These are phyloP conservation scores for Pseudozyma thailandica DNA, from an alignment of 1,284 basidiomycete species.

Conservation along the genomic window DNA sequence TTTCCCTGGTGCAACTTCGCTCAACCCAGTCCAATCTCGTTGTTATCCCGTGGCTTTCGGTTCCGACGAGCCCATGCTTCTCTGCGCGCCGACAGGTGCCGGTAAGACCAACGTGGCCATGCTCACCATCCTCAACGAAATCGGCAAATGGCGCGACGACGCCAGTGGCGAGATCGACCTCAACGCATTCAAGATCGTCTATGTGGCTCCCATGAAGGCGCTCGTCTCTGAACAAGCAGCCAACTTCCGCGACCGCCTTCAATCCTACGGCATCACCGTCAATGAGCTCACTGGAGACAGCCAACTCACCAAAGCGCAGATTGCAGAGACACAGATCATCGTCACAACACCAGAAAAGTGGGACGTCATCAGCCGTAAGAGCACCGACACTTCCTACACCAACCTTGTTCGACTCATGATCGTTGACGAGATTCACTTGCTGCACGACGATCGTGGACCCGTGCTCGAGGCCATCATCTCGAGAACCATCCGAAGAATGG, in stretches of 20 bases:
- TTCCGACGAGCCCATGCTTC: slow-evolving; percentile 86
- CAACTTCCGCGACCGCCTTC: slow-evolving; percentile 76
- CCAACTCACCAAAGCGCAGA: slow-evolving; percentile 98
- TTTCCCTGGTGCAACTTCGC: slow-evolving; percentile 74
- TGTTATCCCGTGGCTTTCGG: slow-evolving; percentile 90
- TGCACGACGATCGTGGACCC: slow-evolving; percentile 98
- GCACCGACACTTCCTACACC: slow-evolving; percentile 94
- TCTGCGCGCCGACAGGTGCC: slow-evolving; percentile 98
- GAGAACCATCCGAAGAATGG: slow-evolving; percentile 91
- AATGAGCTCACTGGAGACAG: slow-evolving; percentile 97
- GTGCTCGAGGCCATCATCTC: slow-evolving; percentile 93
- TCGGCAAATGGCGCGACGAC: slow-evolving; percentile 73
- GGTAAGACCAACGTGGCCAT: slow-evolving; percentile 99
- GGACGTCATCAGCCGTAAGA: slow-evolving; percentile 95
- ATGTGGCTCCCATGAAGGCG: slow-evolving; percentile 93
- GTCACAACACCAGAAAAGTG: slow-evolving; percentile 99
- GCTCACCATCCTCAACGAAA: slow-evolving; percentile 71
- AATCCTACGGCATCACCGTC: slow-evolving; percentile 84
- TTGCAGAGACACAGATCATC: slow-evolving; percentile 96
- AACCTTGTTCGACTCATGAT: slow-evolving; percentile 96
- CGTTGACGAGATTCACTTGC: slow-evolving; percentile 96
- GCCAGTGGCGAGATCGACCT: slow-evolving; percentile 86
- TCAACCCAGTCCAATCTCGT: slow-evolving; percentile 81
- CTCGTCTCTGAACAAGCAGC: slow-evolving; percentile 66
- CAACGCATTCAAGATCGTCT: slow-evolving; percentile 94